Base-by-base conservation (phyloP, 768 basidiomycete genomes). In the Lactifluus volemus region DNA sequence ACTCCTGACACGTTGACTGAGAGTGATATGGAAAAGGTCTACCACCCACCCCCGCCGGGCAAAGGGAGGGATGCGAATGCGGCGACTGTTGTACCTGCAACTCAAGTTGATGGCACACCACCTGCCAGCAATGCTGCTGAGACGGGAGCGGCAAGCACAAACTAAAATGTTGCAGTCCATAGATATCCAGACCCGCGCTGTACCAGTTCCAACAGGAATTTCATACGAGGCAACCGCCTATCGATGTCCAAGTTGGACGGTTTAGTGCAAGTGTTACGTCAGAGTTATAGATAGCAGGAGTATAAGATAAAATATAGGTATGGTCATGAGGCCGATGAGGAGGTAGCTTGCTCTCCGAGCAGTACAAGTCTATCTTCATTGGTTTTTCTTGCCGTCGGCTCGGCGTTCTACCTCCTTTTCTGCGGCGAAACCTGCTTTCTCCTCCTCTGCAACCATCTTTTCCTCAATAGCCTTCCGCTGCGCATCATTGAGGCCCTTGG, bases 21-120 rank as follows among this genome's bases (percentile, higher is more conserved):
- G n/a, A 8, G 53, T 60, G 39, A 21, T 65, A 0, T 60, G 88
- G 85, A 84, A 58, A 89, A 90, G 71, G 84, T 85, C 8, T 92
- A 90, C 76, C 86, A 87, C 68, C 89, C 89, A 4, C 89, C 88
- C 8, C 89, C 89, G 2, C 88, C 88, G 0, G 88, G 88, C 1
- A 91, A 84, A 65, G 89, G 86, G 45, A 88, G 79, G 72, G 84
- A 83, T 51, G 76, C 75, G 5, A 69, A 70, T n/a, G n/a, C n/a
- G n/a, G n/a, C n/a, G n/a, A n/a, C n/a, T 32, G 44, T 34, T 10
- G 30, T n/a, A 14, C 10, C 29, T 14, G 19, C 36, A 17, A 19
- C 19, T 17, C 55, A 52, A 29, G 14, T 19, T 17, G 60, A 57
- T 29, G 21, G 6, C 11, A 12, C 36, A 7, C 1, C 21, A 12